Percentiles rank a stretch among this genome's conserved stretches.
phyloP scores from a whole-genome alignment of 1,139 yeast genomes.

The Lodderomyces metapsilosis region DNA sequence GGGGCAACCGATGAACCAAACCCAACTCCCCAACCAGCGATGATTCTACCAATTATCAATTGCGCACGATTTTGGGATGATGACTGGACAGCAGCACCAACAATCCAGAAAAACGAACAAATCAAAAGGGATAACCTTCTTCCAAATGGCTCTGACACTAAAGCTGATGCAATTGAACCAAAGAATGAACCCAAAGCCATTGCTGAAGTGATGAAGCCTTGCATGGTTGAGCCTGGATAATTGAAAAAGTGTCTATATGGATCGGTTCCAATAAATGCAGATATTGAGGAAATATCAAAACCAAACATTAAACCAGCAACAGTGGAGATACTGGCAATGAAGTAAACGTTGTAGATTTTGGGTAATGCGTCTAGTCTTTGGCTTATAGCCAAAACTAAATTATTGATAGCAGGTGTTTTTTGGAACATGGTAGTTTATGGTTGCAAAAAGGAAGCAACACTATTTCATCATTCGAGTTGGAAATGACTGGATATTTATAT shows the following conservation, averaged over 20 bases:
- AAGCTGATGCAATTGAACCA: constrained; percentile 52
- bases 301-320: constrained; percentile 67
- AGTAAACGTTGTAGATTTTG: constrained; percentile 40
- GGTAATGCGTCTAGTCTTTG: constrained; percentile 38
- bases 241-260: constrained; percentile 31
- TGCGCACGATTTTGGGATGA: constrained; percentile 46
- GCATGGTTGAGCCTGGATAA: constrained; percentile 40
- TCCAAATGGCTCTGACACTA: constrained; percentile 56
- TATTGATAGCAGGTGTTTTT: no score
- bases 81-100: constrained; percentile 51
- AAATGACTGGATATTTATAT: not conserved
- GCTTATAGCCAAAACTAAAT: constrained; percentile 33
- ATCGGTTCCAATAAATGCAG: constrained; percentile 52
- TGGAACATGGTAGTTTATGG: constrained; percentile 11
- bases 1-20: constrained; percentile 71
- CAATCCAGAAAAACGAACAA: constrained; percentile 46
- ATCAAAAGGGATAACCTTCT: constrained; percentile 54
- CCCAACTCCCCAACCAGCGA: constrained; percentile 71
- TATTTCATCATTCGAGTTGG: no score
- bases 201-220: constrained; percentile 61
- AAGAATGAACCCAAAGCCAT: constrained; percentile 61
- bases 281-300: constrained; percentile 66
- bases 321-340: constrained; percentile 49
- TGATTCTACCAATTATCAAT: constrained; percentile 58
- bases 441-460: not conserved